Conservation (phyloP, 257 asterid genomes). For the Ehretia macrophylla region DNA sequence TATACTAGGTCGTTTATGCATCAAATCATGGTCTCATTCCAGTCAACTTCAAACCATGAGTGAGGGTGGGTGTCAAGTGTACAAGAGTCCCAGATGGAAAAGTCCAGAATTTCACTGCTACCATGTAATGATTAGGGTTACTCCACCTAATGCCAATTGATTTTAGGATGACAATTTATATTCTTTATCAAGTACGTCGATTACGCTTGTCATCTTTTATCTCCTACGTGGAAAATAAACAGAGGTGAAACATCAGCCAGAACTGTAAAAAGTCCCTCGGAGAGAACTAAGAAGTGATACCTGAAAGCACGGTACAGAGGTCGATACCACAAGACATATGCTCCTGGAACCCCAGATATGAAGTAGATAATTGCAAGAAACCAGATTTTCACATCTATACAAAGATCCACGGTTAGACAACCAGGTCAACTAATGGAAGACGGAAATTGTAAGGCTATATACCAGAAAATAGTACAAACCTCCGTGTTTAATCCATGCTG, state of each 20-base stretch:
- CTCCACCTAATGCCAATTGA: no score
- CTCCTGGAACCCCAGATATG: slow-evolving; percentile 94
- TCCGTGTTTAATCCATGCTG: slow-evolving; percentile 89
- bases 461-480: slow-evolving; percentile 36
- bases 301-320: slow-evolving; percentile 96
- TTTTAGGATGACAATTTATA: no score
- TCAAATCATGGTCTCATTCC: no score
- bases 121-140: no score
- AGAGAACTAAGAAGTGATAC: slow-evolving; percentile 30
- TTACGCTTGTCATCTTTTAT: no score
- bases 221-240: neutral
- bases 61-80: no score
- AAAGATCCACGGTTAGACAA: neutral
- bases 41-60: no score
- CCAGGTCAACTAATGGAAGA: neutral
- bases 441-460: neutral
- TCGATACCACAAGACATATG: slow-evolving; percentile 91
- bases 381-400: slow-evolving; percentile 56
- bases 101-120: no score
- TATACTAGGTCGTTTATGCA: no score
- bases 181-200: no score
- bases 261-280: neutral
- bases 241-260: neutral
- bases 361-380: slow-evolving; percentile 92
- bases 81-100: no score